Evolutionary conservation across 257 asterid genomes (phyloP).

Genomic region (Gentiana straminea): DNA sequence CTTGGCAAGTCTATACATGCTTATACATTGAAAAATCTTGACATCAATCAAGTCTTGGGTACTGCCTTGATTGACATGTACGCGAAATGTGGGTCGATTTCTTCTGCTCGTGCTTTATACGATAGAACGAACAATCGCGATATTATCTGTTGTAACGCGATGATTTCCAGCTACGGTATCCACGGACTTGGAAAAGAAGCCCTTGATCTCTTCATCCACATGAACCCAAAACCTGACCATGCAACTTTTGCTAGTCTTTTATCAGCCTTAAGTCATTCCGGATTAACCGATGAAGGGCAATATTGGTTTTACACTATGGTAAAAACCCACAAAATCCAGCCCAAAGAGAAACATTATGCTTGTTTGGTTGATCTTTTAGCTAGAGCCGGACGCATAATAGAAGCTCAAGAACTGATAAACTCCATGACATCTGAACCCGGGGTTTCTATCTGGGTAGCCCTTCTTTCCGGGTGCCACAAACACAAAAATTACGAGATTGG

Average conservation of each 20-base stretch:
- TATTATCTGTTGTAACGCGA: conserved; percentile 57
- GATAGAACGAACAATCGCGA: conserved; percentile 20
- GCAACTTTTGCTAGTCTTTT: conserved; percentile 81
- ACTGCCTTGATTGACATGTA: conserved; percentile 75
- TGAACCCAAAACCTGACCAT: conserved; percentile 37
- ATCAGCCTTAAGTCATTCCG: conserved; percentile 52
- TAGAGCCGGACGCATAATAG: conserved; percentile 65
- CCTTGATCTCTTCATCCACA: conserved; percentile 33
- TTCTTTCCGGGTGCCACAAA: conserved; percentile 68
- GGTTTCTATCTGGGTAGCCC: conserved; percentile 74
- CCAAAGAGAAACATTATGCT: conserved; percentile 71
- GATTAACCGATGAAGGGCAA: conserved; percentile 55
- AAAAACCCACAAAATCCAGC: conserved; percentile 38
- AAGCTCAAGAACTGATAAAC: conserved; percentile 40
- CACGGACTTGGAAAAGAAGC: conserved; percentile 68
- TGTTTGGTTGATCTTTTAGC: conserved; percentile 75
- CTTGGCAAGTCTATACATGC: conserved; percentile 55
- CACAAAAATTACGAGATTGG: conserved; percentile 48
- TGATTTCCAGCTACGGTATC: conserved; percentile 64
- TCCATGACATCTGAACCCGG: conserved; percentile 41
- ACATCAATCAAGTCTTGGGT: conserved; percentile 31
- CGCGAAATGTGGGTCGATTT: conserved; percentile 66
- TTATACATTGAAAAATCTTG: conserved; percentile 33
- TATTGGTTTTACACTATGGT: conserved; percentile 59
- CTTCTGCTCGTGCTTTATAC: conserved; percentile 31